phyloP scores from a whole-genome alignment of 2,329 filamentous ascomycete genomes.

The Fusarium heterosporum region DNA sequence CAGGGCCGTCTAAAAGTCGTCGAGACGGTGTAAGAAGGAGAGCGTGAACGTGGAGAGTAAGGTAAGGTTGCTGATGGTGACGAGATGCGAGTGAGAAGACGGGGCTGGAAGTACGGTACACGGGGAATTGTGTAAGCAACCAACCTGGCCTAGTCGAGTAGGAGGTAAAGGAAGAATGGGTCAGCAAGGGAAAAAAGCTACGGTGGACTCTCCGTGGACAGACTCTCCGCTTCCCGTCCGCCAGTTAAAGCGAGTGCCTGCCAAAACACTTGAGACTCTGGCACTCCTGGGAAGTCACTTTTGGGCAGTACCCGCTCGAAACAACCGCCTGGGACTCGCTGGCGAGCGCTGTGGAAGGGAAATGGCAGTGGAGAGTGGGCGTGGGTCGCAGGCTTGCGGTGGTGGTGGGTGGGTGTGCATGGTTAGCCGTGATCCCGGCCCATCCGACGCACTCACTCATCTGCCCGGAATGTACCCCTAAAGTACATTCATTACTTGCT shows the following conservation, averaged over 20 bases:
- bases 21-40: slow-evolving; percentile 35
- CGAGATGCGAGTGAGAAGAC: slow-evolving; percentile 32
- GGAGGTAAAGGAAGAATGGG: slow-evolving; percentile 35
- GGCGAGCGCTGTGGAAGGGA: slow-evolving; percentile 41
- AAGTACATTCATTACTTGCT: slow-evolving; percentile 24
- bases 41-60: slow-evolving; percentile 27
- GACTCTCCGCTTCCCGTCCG: slow-evolving; percentile 32
- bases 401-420: slow-evolving; percentile 38
- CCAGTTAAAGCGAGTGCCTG: slow-evolving; percentile 34
- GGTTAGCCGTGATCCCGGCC: slow-evolving; percentile 41
- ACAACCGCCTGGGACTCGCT: slow-evolving; percentile 41
- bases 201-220: slow-evolving; percentile 44
- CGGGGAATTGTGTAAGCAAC: slow-evolving; percentile 48
- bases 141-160: not conserved
- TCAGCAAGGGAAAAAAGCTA: slow-evolving; percentile 47
- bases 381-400: slow-evolving; percentile 40
- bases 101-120: slow-evolving; percentile 25
- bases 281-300: slow-evolving; percentile 33
- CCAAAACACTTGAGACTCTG: slow-evolving; percentile 34
- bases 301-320: slow-evolving; percentile 35
- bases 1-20: slow-evolving; percentile 39
- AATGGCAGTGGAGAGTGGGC: slow-evolving; percentile 47
- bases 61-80: slow-evolving; percentile 38
- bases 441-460: slow-evolving; percentile 42
- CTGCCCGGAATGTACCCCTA: slow-evolving; percentile 34